phyloP scores from a whole-genome alignment of 1,284 basidiomycete species.

The Gomphus sp. region DNA sequence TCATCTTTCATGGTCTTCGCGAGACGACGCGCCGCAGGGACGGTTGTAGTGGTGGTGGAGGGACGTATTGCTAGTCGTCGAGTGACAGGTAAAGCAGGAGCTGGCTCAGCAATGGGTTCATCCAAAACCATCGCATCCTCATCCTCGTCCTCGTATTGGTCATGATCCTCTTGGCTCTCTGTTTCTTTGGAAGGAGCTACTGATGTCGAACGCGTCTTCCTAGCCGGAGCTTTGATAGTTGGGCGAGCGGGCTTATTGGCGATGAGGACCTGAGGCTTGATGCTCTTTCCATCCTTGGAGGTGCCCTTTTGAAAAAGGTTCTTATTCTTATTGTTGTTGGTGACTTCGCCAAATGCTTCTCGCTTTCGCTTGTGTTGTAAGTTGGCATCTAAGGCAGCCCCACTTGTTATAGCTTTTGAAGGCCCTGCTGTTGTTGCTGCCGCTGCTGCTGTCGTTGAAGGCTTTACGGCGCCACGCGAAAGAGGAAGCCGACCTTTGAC shows the following conservation, averaged over 20 bases:
- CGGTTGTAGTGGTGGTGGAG: conserved; percentile 7
- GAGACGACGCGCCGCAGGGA: conserved; percentile 13
- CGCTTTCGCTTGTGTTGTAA: conserved; percentile 52
- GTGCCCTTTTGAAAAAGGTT: conserved; percentile 18
- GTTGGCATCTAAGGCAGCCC: not conserved
- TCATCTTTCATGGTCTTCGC: conserved; percentile 17
- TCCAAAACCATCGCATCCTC: conserved; percentile 59
- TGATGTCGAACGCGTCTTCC: conserved; percentile 19
- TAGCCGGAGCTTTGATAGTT: conserved; percentile 1
- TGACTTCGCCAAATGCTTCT: conserved; percentile 62
- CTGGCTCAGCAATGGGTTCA: conserved; percentile 27
- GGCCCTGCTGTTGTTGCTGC: not conserved
- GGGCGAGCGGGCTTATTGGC: conserved; percentile 12
- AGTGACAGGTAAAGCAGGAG: conserved; percentile 3
- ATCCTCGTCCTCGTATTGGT: conserved; percentile 25
- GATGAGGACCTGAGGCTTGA: conserved; percentile 24
- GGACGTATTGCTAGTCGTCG: not conserved
- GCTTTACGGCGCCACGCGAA: not conserved
- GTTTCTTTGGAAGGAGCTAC: conserved; percentile 17
- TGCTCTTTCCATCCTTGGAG: conserved; percentile 35
- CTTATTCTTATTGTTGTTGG: conserved; percentile 37
- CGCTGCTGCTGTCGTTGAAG: not conserved
- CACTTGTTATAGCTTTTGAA: not conserved
- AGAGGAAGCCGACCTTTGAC: not conserved
- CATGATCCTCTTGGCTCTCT: conserved; percentile 24